Evolutionary conservation across 2,329 filamentous ascomycete species (phyloP).

Genomic region (Hirsutella minnesotensis): DNA sequence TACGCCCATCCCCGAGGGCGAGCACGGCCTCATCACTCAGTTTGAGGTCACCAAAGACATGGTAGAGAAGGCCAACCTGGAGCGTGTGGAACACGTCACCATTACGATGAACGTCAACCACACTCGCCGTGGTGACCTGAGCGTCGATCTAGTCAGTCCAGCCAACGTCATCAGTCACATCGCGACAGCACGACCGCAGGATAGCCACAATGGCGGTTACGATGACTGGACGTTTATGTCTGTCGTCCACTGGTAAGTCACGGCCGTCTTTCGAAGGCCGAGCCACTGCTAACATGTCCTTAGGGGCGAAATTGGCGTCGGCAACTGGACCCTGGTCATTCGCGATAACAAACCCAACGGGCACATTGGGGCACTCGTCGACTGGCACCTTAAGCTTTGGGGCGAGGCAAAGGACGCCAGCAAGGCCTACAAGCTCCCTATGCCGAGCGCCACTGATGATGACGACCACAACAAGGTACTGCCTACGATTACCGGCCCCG

Average conservation of each 20-base stretch:
- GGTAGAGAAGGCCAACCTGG: constrained; percentile 72
- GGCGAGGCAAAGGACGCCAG: constrained; percentile 71
- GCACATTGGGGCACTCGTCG: constrained; percentile 64
- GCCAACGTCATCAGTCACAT: constrained; percentile 73
- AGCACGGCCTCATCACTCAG: constrained; percentile 63
- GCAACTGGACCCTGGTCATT: constrained; percentile 83
- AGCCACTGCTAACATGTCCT: not conserved
- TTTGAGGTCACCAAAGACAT: constrained; percentile 75
- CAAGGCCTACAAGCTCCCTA: constrained; percentile 62
- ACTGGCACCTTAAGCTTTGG: constrained; percentile 93
- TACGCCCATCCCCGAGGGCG: constrained; percentile 72
- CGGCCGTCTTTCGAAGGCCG: not conserved
- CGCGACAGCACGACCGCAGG: constrained; percentile 59
- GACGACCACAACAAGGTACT: constrained; percentile 60
- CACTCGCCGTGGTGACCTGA: constrained; percentile 76
- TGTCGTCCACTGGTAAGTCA: constrained; percentile 77
- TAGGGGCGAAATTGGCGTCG: constrained; percentile 78
- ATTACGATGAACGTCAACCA: constrained; percentile 96
- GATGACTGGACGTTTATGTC: constrained; percentile 98
- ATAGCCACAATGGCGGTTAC: constrained; percentile 60
- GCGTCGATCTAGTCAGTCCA: constrained; percentile 82
- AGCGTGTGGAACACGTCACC: constrained; percentile 84
- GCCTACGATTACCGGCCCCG: constrained; percentile 33
- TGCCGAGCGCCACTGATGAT: constrained; percentile 76
- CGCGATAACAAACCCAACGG: constrained; percentile 75